Evolutionary conservation across 1,284 basidiomycete species (phyloP).

Genomic region (Gomphus sp.): DNA sequence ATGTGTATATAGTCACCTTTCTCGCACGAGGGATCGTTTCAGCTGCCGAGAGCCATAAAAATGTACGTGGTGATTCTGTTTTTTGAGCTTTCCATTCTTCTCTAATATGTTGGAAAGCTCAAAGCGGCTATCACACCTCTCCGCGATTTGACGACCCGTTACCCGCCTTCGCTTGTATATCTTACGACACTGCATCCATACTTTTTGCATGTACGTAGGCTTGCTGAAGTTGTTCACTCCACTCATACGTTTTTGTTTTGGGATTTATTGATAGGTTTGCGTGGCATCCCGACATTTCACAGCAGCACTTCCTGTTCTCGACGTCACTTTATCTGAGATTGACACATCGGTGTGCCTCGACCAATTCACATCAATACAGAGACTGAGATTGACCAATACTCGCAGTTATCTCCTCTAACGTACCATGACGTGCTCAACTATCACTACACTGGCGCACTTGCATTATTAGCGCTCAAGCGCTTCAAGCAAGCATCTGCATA

Average conservation of each 20-base stretch:
- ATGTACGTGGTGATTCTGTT: conserved; percentile 24
- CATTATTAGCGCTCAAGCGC: conserved; percentile 47
- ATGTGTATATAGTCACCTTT: conserved; percentile 25
- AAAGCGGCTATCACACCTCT: conserved; percentile 49
- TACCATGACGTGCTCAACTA: conserved; percentile 73
- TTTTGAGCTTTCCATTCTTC: conserved; percentile 10
- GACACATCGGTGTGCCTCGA: conserved; percentile 40
- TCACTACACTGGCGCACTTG: conserved; percentile 66
- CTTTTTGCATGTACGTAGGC: conserved; percentile 31
- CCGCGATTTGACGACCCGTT: conserved; percentile 47
- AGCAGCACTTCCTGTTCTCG: conserved; percentile 47
- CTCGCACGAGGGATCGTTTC: conserved; percentile 39
- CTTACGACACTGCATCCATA: conserved; percentile 63
- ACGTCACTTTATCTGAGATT: conserved; percentile 47
- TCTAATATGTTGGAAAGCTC: conserved; percentile 31
- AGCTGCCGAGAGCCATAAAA: conserved; percentile 27
- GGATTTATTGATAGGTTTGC: conserved; percentile 21
- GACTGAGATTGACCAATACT: neutral
- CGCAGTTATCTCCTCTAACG: conserved; percentile 25
- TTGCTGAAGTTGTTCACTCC: neutral
- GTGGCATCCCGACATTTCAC: conserved; percentile 42
- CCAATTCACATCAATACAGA: conserved; percentile 3
- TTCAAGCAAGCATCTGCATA: conserved; percentile 63
- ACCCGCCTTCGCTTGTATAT: conserved; percentile 43
- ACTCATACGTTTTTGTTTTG: neutral